phyloP scores from a whole-genome alignment of 2,329 filamentous ascomycete genomes.

The Trichoderma breve region DNA sequence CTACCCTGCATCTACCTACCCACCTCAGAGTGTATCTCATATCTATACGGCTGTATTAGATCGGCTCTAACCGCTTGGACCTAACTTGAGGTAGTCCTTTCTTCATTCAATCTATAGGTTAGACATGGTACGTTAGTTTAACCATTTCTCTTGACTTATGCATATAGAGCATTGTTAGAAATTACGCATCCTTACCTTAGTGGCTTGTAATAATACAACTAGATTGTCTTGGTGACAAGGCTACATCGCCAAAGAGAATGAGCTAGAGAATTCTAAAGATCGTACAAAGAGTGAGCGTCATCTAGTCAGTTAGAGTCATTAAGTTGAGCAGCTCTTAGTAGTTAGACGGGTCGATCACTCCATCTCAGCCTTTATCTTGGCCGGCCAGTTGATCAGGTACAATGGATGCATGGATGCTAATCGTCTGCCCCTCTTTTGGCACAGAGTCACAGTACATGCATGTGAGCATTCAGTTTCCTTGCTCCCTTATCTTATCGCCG shows the following conservation, averaged over 20 bases:
- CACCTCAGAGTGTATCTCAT: neutral
- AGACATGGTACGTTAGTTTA: rapidly evolving
- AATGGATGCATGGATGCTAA: neutral
- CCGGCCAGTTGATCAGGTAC: neutral
- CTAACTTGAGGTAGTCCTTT: neutral
- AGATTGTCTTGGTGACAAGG: neutral
- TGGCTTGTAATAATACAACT: neutral
- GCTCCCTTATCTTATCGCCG: neutral
- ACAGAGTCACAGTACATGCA: neutral
- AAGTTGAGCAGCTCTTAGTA: neutral
- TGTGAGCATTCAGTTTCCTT: neutral
- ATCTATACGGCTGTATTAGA: neutral
- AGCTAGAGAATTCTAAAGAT: neutral
- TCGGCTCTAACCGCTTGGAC: neutral
- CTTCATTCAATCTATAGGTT: neutral
- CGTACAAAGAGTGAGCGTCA: neutral
- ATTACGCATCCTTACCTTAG: rapidly evolving
- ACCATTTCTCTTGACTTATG: neutral
- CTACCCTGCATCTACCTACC: neutral
- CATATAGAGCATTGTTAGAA: neutral
- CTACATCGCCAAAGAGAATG: neutral
- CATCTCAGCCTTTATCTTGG: neutral
- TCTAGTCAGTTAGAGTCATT: neutral
- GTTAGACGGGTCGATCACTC: neutral
- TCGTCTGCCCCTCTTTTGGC: neutral